phyloP scores from a whole-genome alignment of 371 early-diverging fungal genomes.

The Lichtheimia ornata region DNA sequence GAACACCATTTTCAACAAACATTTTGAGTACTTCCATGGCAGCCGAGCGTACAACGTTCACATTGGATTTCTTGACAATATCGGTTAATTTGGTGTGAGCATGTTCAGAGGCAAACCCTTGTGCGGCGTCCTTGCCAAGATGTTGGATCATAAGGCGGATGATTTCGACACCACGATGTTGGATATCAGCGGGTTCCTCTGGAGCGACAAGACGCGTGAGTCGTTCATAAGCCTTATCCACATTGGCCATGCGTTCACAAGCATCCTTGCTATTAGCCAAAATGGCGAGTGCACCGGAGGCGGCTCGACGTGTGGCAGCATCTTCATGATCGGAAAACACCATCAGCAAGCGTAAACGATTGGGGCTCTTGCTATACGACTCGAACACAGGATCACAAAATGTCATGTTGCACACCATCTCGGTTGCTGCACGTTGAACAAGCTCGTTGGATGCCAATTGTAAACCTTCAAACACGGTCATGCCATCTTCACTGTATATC shows the following conservation, averaged over 20 bases:
- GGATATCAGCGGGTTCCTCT: constrained; percentile 44
- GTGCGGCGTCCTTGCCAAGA: constrained; percentile 28
- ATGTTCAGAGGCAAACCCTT: constrained; percentile 28
- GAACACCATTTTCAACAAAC: constrained; percentile 51
- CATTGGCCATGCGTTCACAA: constrained; percentile 54
- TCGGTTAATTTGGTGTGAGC: constrained; percentile 37
- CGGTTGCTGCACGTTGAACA: constrained; percentile 92
- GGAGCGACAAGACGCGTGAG: constrained; percentile 39
- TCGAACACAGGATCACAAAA: constrained; percentile 81
- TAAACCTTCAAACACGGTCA: constrained; percentile 72
- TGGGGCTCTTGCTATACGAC: constrained; percentile 57
- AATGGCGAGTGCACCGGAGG: constrained; percentile 88
- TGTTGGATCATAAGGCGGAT: constrained; percentile 45
- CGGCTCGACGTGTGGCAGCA: constrained; percentile 80
- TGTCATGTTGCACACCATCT: constrained; percentile 92
- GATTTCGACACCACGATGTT: constrained; percentile 60
- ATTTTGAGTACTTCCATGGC: constrained; percentile 60
- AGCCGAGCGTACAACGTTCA: constrained; percentile 56
- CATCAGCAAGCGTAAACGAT: constrained; percentile 73
- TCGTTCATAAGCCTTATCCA: constrained; percentile 55
- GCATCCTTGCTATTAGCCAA: constrained; percentile 62
- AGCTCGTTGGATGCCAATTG: constrained; percentile 79
- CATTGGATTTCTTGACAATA: constrained; percentile 45
- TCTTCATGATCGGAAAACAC: constrained; percentile 89
- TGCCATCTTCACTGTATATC: constrained; percentile 58